phyloP scores from a whole-genome alignment of 805 yeast species.

The Zygosaccharomyces kombuchaensis region DNA sequence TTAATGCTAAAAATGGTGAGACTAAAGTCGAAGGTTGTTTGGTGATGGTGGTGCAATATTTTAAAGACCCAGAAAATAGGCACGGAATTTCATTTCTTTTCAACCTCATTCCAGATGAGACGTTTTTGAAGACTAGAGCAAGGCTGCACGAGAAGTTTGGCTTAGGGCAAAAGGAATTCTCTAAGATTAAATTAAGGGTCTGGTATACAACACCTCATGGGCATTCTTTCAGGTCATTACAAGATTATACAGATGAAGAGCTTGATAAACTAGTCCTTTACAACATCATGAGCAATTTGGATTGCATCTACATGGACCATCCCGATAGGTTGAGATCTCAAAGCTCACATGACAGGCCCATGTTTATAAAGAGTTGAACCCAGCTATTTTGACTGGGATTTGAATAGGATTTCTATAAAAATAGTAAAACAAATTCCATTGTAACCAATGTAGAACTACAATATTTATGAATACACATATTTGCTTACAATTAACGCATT shows the following conservation, averaged over 20 bases:
- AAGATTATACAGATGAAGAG: constrained; percentile 50
- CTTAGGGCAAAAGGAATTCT: constrained; percentile 72
- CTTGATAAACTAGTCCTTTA: constrained; percentile 42
- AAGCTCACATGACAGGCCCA: constrained; percentile 52
- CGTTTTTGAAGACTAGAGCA: constrained; percentile 53
- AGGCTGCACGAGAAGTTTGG: constrained; percentile 72
- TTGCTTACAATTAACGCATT: neutral
- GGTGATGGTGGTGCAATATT: constrained; percentile 71
- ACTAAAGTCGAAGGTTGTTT: constrained; percentile 36
- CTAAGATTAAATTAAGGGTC: constrained; percentile 56
- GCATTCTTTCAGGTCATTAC: constrained; percentile 36
- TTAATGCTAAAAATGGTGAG: constrained; percentile 4
- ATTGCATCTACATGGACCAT: constrained; percentile 75
- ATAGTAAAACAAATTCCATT: neutral
- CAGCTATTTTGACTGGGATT: neutral
- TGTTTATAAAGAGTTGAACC: constrained; percentile 45
- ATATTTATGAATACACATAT: neutral
- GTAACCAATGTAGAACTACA: constrained; percentile 2
- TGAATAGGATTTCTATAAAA: neutral
- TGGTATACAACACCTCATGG: constrained; percentile 32
- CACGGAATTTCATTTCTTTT: constrained; percentile 89
- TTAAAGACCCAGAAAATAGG: constrained; percentile 55
- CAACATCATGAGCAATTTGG: constrained; percentile 48
- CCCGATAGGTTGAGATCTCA: constrained; percentile 72
- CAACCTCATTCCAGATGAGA: constrained; percentile 64